A percentile compares a stretch with the other conserved stretches of the same genome.
Evolutionary conservation across 352 stramenopile species (phyloP).

Genomic region (Aphanomyces invadans): DNA sequence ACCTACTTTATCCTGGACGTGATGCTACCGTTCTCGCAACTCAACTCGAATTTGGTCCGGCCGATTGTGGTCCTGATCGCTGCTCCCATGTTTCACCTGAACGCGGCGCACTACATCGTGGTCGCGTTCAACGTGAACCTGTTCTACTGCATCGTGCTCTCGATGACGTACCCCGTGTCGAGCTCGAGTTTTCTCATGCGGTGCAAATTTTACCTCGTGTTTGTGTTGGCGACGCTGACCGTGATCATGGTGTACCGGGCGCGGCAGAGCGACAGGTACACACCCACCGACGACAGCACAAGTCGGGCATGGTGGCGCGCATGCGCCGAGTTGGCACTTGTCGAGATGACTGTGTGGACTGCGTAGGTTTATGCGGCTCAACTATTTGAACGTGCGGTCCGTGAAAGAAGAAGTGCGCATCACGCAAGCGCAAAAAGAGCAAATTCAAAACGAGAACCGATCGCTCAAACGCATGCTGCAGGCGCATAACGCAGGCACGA

Average conservation of each 20-base stretch:
- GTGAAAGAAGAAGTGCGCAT: slow-evolving; percentile 59
- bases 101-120: slow-evolving; percentile 63
- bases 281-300: not conserved
- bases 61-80: slow-evolving; percentile 54
- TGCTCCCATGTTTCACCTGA: slow-evolving; percentile 62
- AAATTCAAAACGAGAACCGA: slow-evolving; percentile 81
- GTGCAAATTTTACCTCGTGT: slow-evolving; percentile 70
- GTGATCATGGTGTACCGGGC: slow-evolving; percentile 55
- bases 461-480: slow-evolving; percentile 78
- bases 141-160: slow-evolving; percentile 56
- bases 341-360: no score
- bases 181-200: slow-evolving; percentile 47
- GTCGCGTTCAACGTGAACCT: slow-evolving; percentile 53
- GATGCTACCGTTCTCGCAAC: slow-evolving; percentile 50
- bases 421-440: slow-evolving; percentile 63
- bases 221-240: slow-evolving; percentile 44
- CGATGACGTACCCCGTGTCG: slow-evolving; percentile 51
- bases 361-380: slow-evolving; percentile 49
- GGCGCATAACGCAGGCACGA: slow-evolving; percentile 36
- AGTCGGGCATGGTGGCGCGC: no score
- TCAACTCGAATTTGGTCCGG: slow-evolving; percentile 63
- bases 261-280: slow-evolving; percentile 53
- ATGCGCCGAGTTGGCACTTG: no score
- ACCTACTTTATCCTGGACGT: slow-evolving; percentile 37
- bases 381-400: slow-evolving; percentile 65